Evolutionary conservation across 768 basidiomycete species (phyloP).

Genomic region (Aureoboletus auriporus): DNA sequence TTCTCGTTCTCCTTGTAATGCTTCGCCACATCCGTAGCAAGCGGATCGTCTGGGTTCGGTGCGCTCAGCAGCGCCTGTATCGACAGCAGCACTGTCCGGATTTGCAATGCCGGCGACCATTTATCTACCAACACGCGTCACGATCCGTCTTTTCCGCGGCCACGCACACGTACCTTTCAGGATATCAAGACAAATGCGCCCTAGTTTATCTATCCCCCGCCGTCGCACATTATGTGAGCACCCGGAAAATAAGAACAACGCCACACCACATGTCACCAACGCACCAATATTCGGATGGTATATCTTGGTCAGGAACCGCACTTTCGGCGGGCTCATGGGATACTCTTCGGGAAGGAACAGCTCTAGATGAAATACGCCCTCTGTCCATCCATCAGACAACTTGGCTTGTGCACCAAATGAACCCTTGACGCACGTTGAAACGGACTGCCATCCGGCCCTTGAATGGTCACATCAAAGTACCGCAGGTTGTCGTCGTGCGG

Average conservation of each 20-base stretch:
- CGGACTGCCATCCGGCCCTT: conserved; percentile 92
- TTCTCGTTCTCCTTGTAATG: conserved; percentile 98
- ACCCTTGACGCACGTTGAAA: conserved; percentile 63
- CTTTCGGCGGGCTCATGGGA: conserved; percentile 99
- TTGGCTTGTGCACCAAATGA: not conserved
- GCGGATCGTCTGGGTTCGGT: conserved; percentile 94
- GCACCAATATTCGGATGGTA: conserved; percentile 99
- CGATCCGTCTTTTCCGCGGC: not conserved
- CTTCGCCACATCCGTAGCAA: conserved; percentile 93
- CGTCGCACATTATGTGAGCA: conserved; percentile 22
- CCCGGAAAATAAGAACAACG: conserved; percentile 9
- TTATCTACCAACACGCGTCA: conserved; percentile 58
- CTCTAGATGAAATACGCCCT: conserved; percentile 93
- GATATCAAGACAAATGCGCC: conserved; percentile 97
- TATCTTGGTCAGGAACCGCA: conserved; percentile 96
- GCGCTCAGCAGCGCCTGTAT: conserved; percentile 95
- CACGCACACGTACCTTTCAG: conserved; percentile 70
- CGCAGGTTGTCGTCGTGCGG: conserved; percentile 97
- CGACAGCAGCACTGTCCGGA: conserved; percentile 94
- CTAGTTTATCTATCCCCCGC: conserved; percentile 78
- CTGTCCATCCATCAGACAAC: conserved; percentile 37
- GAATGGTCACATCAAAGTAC: conserved; percentile 97
- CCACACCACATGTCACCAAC: conserved; percentile 28
- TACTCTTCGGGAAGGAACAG: conserved; percentile 98
- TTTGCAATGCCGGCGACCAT: conserved; percentile 98